Evolutionary conservation across 1,284 basidiomycete genomes (phyloP).

Genomic region (Puccinia horiana): DNA sequence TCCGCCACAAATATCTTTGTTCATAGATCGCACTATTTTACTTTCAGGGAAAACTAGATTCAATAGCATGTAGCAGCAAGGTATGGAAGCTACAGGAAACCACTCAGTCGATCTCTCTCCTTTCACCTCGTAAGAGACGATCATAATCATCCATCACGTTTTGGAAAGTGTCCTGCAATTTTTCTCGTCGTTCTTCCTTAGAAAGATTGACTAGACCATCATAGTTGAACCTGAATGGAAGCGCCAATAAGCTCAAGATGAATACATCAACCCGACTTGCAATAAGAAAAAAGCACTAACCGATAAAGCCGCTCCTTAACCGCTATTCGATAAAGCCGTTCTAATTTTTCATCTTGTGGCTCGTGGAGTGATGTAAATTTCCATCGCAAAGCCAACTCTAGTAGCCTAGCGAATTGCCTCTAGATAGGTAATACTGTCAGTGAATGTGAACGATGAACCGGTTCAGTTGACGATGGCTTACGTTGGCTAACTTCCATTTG

Average conservation of each 20-base stretch:
- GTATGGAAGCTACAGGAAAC: conserved; percentile 44
- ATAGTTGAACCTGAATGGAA: conserved; percentile 60
- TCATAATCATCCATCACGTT: conserved; percentile 82
- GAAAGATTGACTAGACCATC: conserved; percentile 83
- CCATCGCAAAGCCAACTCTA: conserved; percentile 36
- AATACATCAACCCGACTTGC: neutral
- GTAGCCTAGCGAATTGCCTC: conserved; percentile 48
- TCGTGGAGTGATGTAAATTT: conserved; percentile 19
- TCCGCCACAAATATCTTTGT: no score
- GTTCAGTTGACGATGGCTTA: conserved; percentile 59
- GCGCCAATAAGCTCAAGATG: conserved; percentile 18
- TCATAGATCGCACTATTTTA: neutral
- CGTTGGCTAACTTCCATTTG: conserved; percentile 84
- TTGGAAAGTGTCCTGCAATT: conserved; percentile 90
- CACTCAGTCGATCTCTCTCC: conserved; percentile 54
- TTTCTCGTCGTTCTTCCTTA: conserved; percentile 78
- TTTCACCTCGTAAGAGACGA: conserved; percentile 66
- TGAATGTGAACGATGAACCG: neutral
- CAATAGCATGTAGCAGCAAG: conserved; percentile 37
- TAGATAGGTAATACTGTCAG: neutral
- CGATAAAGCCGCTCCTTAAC: conserved; percentile 80
- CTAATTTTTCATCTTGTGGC: conserved; percentile 24
- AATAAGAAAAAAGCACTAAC: conserved; percentile 31
- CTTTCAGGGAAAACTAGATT: neutral
- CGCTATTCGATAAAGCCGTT: conserved; percentile 55